Evolutionary conservation across 345 rosid genomes (phyloP).

Genomic region (Eucalyptus virginea): DNA sequence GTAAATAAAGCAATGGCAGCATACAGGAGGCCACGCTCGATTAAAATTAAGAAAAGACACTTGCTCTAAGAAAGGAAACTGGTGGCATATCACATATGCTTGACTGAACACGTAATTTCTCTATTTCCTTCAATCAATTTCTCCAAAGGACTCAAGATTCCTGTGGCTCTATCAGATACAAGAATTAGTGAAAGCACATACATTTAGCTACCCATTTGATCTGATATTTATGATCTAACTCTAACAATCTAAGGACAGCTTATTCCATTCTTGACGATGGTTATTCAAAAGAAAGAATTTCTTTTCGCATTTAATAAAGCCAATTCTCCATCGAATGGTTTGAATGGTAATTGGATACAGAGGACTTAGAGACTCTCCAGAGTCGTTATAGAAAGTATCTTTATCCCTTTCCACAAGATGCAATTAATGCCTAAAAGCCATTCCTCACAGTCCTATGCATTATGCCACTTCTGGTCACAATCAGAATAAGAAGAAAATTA

Average conservation of each 20-base stretch:
- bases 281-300: not conserved
- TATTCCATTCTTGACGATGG: not conserved
- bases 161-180: too few species aligned
- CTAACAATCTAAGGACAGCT: too few species aligned
- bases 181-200: too few species aligned
- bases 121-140: too few species aligned
- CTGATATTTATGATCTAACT: too few species aligned
- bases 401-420: not conserved
- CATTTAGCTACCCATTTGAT: not conserved
- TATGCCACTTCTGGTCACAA: not conserved
- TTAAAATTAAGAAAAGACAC: too few species aligned
- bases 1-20: not conserved
- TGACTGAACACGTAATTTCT: too few species aligned
- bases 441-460: not conserved
- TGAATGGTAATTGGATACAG: not conserved
- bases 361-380: not conserved
- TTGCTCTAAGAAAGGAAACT: too few species aligned
- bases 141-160: too few species aligned
- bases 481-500: not conserved
- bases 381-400: not conserved
- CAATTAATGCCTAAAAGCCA: not conserved
- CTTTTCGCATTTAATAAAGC: not conserved
- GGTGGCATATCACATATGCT: too few species aligned
- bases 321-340: not conserved
- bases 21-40: too few species aligned